phyloP scores from a whole-genome alignment of 2,329 filamentous ascomycete genomes.

The Verticillium tricorpus region DNA sequence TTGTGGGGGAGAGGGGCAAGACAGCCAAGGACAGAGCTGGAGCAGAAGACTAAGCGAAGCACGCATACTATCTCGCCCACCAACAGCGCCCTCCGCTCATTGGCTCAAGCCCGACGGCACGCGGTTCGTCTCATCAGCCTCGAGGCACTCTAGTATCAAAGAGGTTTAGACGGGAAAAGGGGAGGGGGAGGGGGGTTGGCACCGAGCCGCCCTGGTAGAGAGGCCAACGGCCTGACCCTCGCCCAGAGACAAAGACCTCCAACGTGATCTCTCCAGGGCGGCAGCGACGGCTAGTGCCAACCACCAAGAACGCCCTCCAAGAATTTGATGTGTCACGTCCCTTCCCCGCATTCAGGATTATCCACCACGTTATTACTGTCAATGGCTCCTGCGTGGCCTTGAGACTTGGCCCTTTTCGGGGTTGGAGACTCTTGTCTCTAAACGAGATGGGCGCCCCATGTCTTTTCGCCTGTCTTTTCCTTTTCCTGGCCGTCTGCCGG shows the following conservation, averaged over 20 bases:
- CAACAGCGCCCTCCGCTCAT: not conserved
- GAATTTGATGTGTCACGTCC: not conserved
- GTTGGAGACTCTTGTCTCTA: not conserved
- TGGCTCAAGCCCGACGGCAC: not conserved
- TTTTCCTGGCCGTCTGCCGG: not conserved
- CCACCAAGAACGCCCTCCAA: not conserved
- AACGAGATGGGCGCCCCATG: not conserved
- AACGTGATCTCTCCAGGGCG: not conserved
- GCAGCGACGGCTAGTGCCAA: not conserved
- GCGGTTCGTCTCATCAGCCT: not conserved
- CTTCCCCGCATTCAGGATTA: not conserved
- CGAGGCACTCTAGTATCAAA: not conserved
- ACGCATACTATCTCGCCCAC: not conserved
- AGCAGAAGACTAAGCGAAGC: not conserved
- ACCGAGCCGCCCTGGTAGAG: not conserved
- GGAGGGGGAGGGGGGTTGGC: not conserved
- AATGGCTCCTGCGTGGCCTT: not conserved
- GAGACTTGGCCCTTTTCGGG: not conserved
- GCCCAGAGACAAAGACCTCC: not conserved
- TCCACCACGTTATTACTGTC: not conserved
- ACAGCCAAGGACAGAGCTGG: too few relatives aligned
- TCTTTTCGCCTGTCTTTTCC: not conserved
- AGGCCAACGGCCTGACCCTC: not conserved
- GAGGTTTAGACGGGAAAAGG: not conserved
- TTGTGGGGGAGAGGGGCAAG: too few relatives aligned